Evolutionary conservation across 257 asterid species (phyloP).

Genomic region (Nicotiana attenuata): DNA sequence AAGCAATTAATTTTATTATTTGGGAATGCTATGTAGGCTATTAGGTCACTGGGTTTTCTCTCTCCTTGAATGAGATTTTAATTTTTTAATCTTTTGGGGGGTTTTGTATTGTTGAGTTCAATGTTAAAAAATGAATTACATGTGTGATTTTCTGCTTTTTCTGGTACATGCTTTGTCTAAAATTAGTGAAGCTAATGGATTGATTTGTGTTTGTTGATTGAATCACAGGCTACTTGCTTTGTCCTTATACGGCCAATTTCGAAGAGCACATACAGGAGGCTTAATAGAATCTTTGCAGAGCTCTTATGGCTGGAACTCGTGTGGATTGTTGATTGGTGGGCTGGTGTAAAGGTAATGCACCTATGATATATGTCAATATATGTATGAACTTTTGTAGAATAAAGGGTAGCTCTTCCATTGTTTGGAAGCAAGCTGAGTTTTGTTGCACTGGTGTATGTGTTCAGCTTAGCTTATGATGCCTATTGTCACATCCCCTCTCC

Average conservation of each 20-base stretch:
- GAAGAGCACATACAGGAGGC: conserved; percentile 77
- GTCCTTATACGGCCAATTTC: conserved; percentile 65
- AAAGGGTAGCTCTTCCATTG: background rate
- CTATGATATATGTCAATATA: background rate
- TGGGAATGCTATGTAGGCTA: background rate
- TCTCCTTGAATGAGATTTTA: background rate
- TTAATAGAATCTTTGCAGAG: conserved; percentile 69
- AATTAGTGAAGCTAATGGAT: background rate
- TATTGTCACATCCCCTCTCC: background rate
- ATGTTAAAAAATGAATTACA: too few relatives aligned
- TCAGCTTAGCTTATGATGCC: background rate
- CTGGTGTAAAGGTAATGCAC: conserved; percentile 70
- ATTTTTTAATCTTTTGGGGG: background rate
- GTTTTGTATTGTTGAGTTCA: background rate
- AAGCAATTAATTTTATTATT: background rate
- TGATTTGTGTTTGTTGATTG: background rate
- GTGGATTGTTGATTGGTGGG: conserved; percentile 99
- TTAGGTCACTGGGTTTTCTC: background rate
- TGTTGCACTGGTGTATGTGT: background rate
- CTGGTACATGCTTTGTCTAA: too few relatives aligned
- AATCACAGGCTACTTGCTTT: conserved; percentile 62
- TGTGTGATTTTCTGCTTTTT: too few relatives aligned
- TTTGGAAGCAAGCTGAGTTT: background rate
- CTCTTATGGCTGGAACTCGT: conserved; percentile 93
- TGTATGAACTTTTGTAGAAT: too few relatives aligned